Evolutionary conservation across 768 basidiomycete species (phyloP).

Genomic region (Tulasnella sp.): DNA sequence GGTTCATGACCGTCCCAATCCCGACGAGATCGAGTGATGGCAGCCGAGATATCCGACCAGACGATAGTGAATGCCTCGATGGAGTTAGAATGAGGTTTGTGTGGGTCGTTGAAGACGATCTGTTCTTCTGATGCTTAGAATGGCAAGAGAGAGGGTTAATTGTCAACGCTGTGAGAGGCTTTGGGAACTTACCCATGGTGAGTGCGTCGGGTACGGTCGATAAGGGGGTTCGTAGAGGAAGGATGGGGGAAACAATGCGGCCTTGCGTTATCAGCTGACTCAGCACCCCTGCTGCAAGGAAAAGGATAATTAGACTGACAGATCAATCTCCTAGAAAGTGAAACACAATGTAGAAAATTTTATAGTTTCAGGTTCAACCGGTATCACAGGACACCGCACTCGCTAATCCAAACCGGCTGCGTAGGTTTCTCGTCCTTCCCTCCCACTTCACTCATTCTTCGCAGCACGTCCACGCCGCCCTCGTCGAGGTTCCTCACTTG

Average conservation of each 20-base stretch:
- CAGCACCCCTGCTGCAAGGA: not conserved
- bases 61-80: constrained; percentile 66
- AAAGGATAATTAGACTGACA: not conserved
- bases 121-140: constrained; percentile 59
- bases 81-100: constrained; percentile 62
- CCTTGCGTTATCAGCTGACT: not conserved
- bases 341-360: not conserved
- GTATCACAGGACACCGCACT: constrained; percentile 44
- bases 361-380: not conserved
- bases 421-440: constrained; percentile 41
- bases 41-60: constrained; percentile 60
- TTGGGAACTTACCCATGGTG: constrained; percentile 1
- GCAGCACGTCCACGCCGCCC: constrained; percentile 45
- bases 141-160: not conserved
- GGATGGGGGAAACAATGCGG: not conserved
- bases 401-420: constrained; percentile 52
- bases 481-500: constrained; percentile 40
- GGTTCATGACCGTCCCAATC: constrained; percentile 75
- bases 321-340: not conserved
- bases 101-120: constrained; percentile 60
- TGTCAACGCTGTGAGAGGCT: not conserved
- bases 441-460: constrained; percentile 45
- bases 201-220: not conserved
- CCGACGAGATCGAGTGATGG: constrained; percentile 66
- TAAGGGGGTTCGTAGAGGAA: not conserved